phyloP scores from a whole-genome alignment of 805 yeast species.

The Nakazawaea ambrosiae region DNA sequence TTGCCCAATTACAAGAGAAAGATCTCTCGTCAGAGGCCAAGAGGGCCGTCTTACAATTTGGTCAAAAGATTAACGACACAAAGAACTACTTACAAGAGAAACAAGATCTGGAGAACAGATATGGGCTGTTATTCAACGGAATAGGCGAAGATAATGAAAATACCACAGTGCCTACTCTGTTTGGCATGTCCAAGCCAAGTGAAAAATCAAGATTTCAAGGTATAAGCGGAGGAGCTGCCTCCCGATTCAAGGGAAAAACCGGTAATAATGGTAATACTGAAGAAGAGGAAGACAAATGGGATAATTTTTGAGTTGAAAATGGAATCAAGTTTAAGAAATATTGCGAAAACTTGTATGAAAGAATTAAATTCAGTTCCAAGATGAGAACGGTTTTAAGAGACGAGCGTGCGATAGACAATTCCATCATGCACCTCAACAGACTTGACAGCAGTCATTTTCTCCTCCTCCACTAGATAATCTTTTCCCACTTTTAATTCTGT shows the following conservation, averaged over 20 bases:
- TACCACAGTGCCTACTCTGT: conserved; percentile 49
- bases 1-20: conserved; percentile 70
- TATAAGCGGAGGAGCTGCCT: conserved; percentile 2
- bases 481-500: no score
- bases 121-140: conserved; percentile 52
- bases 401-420: no score
- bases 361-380: no score
- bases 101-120: conserved; percentile 27
- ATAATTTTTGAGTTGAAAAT: conserved; percentile 9
- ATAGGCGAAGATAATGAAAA: conserved; percentile 32
- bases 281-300: conserved; percentile 21
- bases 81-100: conserved; percentile 52
- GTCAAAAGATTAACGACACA: conserved; percentile 88
- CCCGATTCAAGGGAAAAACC: no score
- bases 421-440: no score
- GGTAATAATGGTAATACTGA: conserved; percentile 10
- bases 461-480: no score
- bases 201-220: conserved; percentile 38
- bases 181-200: conserved; percentile 55
- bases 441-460: no score
- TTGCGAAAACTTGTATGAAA: no score
- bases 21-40: conserved; percentile 78
- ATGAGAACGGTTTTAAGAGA: no score
- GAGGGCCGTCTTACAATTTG: conserved; percentile 94
- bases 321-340: no score